Base-by-base conservation (phyloP, 2,329 filamentous ascomycete species). In the Neonectria faginata region DNA sequence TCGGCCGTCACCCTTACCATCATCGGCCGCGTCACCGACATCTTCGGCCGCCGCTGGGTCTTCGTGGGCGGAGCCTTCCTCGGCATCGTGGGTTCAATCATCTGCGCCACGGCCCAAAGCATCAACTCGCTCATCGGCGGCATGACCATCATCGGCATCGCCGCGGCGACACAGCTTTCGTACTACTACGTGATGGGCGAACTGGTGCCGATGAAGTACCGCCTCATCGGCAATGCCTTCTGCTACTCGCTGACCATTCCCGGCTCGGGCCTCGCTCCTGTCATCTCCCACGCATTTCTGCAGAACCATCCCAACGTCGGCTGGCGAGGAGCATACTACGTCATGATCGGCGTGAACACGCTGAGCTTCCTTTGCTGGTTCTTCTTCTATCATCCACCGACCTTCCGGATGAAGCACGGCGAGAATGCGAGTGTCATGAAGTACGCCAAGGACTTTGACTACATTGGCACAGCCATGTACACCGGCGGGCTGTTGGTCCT, bases 161-260 rank as follows among this genome's bases (percentile, higher is more conserved):
- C 78, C 5, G 76, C 74, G 5, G 67, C 78, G 7, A 74, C 75
- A 2, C 79, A 81, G 66, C 70, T 80, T 22, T 78, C 76, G 16
- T 81, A 78, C 74, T 73, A 71, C 57, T 77, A 76, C 50, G 74
- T 79, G 31, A 70, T 79, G 60, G 75, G 72, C 14, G 80, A 82
- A 68, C 72, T 81, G 20, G 78, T 80, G 7, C 77, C 78, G 11
- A 80, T 79, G 69, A 77, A 77, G 67, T 67, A 75, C 27, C 78
- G 79, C 33, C 74, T 76, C 45, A 50, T 71, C 10, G 76, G 74
- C 27, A 76, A 76, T 54, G 70, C 74, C 10, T 72, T 73, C 53
- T 73, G 78, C 27, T 80, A 78, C 65, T 52, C 77, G 45, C 72
- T 75, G 31, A 74, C 73, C 14, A 70, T 78, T 59, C 76, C 74